Conservation (phyloP, 352 stramenopile species). For the Phytopythium chamaehyphon region DNA sequence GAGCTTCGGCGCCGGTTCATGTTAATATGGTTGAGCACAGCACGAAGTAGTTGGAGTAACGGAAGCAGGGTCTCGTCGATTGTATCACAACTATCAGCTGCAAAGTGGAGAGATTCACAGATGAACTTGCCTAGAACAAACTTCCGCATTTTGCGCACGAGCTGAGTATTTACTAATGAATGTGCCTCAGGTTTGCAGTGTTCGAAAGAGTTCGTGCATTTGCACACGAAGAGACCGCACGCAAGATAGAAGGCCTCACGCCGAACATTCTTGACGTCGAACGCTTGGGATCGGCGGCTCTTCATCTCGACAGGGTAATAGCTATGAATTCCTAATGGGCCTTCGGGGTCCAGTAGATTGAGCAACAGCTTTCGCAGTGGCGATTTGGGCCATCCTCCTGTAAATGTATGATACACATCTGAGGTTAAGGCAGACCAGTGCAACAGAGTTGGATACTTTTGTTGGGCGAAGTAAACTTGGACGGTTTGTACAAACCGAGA, state of each 20-base stretch:
- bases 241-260: slow-evolving; percentile 79
- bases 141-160: slow-evolving; percentile 34
- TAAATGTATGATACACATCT: slow-evolving; percentile 76
- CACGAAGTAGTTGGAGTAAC: slow-evolving; percentile 60
- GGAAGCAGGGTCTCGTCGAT: slow-evolving; percentile 64
- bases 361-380: slow-evolving; percentile 65
- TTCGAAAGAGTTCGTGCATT: slow-evolving; percentile 58
- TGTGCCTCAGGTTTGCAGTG: slow-evolving; percentile 22
- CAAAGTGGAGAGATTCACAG: slow-evolving; percentile 37
- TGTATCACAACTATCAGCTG: slow-evolving; percentile 9
- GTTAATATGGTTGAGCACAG: slow-evolving; percentile 61
- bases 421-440: slow-evolving; percentile 71
- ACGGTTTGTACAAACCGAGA: slow-evolving; percentile 66
- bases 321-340: slow-evolving; percentile 70
- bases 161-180: neutral
- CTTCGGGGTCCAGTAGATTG: slow-evolving; percentile 77
- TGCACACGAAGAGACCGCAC: slow-evolving; percentile 67
- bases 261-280: slow-evolving; percentile 47
- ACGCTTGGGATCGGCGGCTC: slow-evolving; percentile 1
- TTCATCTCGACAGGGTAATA: slow-evolving; percentile 67
- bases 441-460: slow-evolving; percentile 79
- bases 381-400: slow-evolving; percentile 44
- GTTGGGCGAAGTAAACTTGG: slow-evolving; percentile 73
- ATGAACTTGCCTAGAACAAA: slow-evolving; percentile 66
- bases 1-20: slow-evolving; percentile 20